Base-by-base conservation (phyloP, 768 basidiomycete species). In the Boletus sensibilis region DNA sequence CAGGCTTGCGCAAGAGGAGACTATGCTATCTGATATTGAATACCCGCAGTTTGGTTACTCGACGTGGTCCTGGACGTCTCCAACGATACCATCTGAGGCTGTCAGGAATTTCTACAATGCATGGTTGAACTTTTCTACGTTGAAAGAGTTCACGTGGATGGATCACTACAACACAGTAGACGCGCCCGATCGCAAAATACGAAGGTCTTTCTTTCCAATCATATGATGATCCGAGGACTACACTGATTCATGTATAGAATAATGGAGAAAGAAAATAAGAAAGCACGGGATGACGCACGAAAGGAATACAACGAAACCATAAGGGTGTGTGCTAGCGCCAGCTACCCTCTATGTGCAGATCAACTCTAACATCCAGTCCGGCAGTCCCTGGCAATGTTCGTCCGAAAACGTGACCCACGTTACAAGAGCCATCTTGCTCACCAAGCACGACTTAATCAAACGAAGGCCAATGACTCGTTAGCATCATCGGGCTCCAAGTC, bases 251-350 rank as follows among this genome's bases (percentile, higher is more conserved):
- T 35, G 14, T 31, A 14, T 34, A 92, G 92, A 63, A 66, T 93
- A 44, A 94, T 98, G 90, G 97, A 98, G 68, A 92, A 87, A 64
- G 97, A 98, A 61, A 98, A 99, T 72, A 92, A 90, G 72, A 94
- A 94, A 68, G 84, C 85, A 3, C 81, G 94, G 14, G 93, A 97
- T 29, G 89, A 93, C 38, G 88, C 89, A 7, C 82, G 89, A 38
- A 83, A 83, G 66, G 95, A 98, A 57, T 98, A 96, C 72, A 98
- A 94, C 65, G 95, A 98, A 39, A 88, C 87, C 5, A 80, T 99
- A 29, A 78, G 89, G 66, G 95, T 95, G 62, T 54, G 87, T 72
- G 5, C 5, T n/a, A 18, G 33, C 50, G 34, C 21, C n/a, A 31
- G 21, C 5, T 13, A 37, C 37, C 47, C 39, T 48, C 12, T 18